Conservation (phyloP, 805 yeast species). For the Sungouiozyma intestinalis region DNA sequence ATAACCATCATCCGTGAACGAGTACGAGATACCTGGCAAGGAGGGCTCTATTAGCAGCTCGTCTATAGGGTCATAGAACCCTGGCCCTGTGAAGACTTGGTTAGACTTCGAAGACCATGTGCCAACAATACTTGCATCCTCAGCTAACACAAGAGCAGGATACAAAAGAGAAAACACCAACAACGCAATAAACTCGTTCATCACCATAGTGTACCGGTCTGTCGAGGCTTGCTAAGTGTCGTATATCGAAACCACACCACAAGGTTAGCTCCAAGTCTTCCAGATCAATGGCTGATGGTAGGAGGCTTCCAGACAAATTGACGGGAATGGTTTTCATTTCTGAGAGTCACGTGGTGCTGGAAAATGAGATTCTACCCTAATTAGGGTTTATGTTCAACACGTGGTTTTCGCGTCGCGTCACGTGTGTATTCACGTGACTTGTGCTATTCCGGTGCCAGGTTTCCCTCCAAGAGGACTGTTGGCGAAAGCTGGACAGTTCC, state of each 20-base stretch:
- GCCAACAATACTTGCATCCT: conserved; percentile 33
- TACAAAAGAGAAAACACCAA: neutral
- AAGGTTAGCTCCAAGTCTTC: too few relatives aligned
- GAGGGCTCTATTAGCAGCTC: conserved; percentile 93
- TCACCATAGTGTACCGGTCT: neutral
- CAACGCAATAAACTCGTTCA: neutral
- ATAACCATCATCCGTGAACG: conserved; percentile 86
- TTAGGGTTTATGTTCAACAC: neutral
- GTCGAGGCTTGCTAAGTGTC: too few relatives aligned
- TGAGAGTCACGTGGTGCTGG: too few relatives aligned
- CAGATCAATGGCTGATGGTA: too few relatives aligned
- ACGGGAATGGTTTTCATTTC: neutral
- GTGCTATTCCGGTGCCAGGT: too few relatives aligned
- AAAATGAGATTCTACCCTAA: too few relatives aligned
- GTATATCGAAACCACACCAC: too few relatives aligned
- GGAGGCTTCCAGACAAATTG: too few relatives aligned
- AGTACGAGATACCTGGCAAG: conserved; percentile 85
- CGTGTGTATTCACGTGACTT: too few relatives aligned
- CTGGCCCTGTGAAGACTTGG: conserved; percentile 93
- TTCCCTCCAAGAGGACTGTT: too few relatives aligned
- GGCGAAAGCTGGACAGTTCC: too few relatives aligned
- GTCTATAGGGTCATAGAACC: conserved; percentile 91
- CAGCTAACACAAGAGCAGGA: neutral
- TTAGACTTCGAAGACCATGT: conserved; percentile 95
- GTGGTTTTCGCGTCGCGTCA: too few relatives aligned